These are phyloP conservation scores for Gossypium schwendimanii DNA, from an alignment of 441 rosid genomes.

Conservation along the genomic window DNA sequence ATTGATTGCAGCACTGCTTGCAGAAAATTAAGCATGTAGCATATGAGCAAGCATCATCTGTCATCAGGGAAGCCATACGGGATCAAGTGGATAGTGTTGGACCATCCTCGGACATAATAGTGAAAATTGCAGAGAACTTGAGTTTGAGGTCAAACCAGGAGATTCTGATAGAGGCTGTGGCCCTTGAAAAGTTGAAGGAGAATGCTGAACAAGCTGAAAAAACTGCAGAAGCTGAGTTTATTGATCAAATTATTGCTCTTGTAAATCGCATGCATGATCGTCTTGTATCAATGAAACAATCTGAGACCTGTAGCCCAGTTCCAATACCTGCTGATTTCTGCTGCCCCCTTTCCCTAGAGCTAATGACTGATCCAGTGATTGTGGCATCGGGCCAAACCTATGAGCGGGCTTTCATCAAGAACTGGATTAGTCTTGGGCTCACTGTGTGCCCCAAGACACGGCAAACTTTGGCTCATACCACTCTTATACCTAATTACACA, in stretches of 20 bases:
- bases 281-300: conserved; percentile 54
- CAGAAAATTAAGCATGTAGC: conserved; percentile 60
- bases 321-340: conserved; percentile 79
- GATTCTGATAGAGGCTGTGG: conserved; percentile 79
- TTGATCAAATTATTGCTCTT: conserved; percentile 57
- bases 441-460: conserved; percentile 89
- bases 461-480: conserved; percentile 56
- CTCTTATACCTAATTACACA: conserved; percentile 75
- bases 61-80: conserved; percentile 45
- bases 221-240: conserved; percentile 45
- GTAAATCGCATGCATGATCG: conserved; percentile 66
- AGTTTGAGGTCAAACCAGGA: conserved; percentile 83
- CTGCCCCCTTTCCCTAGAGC: conserved; percentile 87
- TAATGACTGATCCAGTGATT: conserved; percentile 97
- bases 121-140: conserved; percentile 58
- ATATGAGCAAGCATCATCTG: conserved; percentile 41
- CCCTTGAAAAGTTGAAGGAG: conserved; percentile 45
- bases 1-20: conserved; percentile 49
- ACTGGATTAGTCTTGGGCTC: conserved; percentile 85
- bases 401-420: conserved; percentile 72
- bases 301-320: conserved; percentile 49
- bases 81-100: conserved; percentile 50
- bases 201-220: conserved; percentile 43
- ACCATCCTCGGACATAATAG: conserved; percentile 51
- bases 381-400: conserved; percentile 93